Conservation (phyloP, 2,329 filamentous ascomycete genomes). For the Hypoxylon sp. region DNA sequence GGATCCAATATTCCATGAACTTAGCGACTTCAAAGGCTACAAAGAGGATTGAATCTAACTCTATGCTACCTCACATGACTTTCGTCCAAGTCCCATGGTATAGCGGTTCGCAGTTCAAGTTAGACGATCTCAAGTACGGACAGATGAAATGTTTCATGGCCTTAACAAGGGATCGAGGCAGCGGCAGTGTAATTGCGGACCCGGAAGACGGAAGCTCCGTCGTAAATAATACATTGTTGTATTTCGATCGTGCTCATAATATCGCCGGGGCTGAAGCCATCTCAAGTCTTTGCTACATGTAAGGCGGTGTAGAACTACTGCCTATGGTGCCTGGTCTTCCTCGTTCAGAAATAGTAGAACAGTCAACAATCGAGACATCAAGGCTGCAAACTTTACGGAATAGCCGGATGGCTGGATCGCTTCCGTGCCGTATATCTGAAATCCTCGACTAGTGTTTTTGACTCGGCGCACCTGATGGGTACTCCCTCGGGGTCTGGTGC, state of each 20-base stretch:
- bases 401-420: constrained; percentile 69
- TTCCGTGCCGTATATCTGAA: constrained; percentile 63
- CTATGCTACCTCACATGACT: constrained; percentile 78
- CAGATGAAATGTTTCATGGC: constrained; percentile 80
- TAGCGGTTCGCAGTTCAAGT: constrained; percentile 76
- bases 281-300: constrained; percentile 81
- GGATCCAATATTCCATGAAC: constrained; percentile 65
- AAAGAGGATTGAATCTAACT: constrained; percentile 81
- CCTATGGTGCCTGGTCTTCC: not conserved
- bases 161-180: constrained; percentile 80
- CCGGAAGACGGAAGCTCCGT: constrained; percentile 72
- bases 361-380: constrained; percentile 59
- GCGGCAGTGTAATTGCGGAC: constrained; percentile 80
- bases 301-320: constrained; percentile 59
- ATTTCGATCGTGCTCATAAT: constrained; percentile 78
- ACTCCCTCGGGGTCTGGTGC: constrained; percentile 80
- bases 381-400: constrained; percentile 71
- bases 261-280: constrained; percentile 78
- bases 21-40: constrained; percentile 70
- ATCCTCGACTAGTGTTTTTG: constrained; percentile 66
- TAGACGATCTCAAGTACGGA: constrained; percentile 74
- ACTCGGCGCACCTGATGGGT: constrained; percentile 85
- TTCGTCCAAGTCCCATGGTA: constrained; percentile 75
- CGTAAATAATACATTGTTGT: constrained; percentile 77
- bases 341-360: constrained; percentile 28